A percentile compares a stretch with the other conserved stretches of the same genome.
Evolutionary conservation across 768 basidiomycete species (phyloP).

Genomic region (Fistulinella prunicolor): DNA sequence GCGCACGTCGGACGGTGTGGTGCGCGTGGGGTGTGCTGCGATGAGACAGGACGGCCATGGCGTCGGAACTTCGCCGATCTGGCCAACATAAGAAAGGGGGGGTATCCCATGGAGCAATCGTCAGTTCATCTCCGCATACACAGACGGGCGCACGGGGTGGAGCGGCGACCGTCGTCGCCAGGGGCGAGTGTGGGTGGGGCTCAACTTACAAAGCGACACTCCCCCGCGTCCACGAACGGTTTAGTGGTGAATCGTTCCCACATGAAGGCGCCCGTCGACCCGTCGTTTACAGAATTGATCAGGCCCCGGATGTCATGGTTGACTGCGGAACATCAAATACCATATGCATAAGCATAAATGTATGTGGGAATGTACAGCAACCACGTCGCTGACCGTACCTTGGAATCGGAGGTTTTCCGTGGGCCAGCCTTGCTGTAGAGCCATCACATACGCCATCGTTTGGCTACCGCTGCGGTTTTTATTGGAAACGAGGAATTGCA

Average conservation of each 20-base stretch:
- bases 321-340: too few relatives aligned
- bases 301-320: constrained; percentile 81
- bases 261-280: constrained; percentile 87
- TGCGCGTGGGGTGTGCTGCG: constrained; percentile 75
- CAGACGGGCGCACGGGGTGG: neutral
- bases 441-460: constrained; percentile 96
- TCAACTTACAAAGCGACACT: constrained; percentile 75
- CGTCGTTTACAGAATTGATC: constrained; percentile 84
- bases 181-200: neutral
- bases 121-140: neutral
- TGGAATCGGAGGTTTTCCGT: constrained; percentile 64
- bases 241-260: constrained; percentile 94
- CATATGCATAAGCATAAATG: too few relatives aligned
- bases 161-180: neutral
- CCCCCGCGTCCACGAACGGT: constrained; percentile 74
- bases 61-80: constrained; percentile 85
- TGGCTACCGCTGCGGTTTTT: constrained; percentile 71
- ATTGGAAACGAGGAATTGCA: too few relatives aligned
- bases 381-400: constrained; percentile 45
- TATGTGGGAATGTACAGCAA: too few relatives aligned
- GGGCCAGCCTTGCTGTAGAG: constrained; percentile 81
- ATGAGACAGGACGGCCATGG: constrained; percentile 99
- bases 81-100: too few relatives aligned
- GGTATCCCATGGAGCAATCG: too few relatives aligned
- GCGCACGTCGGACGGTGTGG: constrained; percentile 45